A percentile compares a stretch with the other conserved stretches of the same genome.
These are phyloP conservation scores for Hymenoscyphus infarciens DNA, from an alignment of 2,329 filamentous ascomycete species.

Conservation along the genomic window DNA sequence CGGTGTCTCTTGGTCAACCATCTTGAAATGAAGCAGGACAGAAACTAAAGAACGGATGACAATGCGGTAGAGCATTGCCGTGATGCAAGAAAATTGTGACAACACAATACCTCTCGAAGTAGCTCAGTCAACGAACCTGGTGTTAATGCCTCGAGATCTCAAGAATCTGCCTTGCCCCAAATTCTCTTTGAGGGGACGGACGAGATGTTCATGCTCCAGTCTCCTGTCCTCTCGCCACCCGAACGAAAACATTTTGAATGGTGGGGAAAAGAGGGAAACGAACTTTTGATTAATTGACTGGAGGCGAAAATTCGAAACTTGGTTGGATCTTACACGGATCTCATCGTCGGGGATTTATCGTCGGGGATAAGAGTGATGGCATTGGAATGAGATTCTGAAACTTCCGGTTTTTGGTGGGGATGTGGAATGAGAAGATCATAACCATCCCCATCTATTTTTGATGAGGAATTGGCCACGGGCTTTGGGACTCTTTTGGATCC, in stretches of 20 bases:
- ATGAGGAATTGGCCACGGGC: too few species aligned
- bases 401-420: constrained; percentile 2
- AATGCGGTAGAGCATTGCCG: too few species aligned
- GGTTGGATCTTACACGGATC: too few species aligned
- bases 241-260: not conserved
- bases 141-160: not conserved
- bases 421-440: not conserved
- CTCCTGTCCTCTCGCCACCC: not conserved
- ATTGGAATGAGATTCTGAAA: not conserved
- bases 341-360: not conserved
- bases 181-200: not conserved
- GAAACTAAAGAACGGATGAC: too few species aligned
- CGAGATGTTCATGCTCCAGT: not conserved
- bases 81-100: too few species aligned
- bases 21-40: too few species aligned
- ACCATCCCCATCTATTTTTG: too few species aligned
- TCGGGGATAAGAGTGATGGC: not conserved
- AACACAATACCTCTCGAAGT: not conserved
- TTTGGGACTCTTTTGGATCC: too few species aligned
- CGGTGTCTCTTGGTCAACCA: too few species aligned
- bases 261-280: not conserved
- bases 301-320: not conserved
- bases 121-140: not conserved
- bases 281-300: not conserved
- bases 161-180: not conserved